phyloP scores from a whole-genome alignment of 2,329 filamentous ascomycete genomes.

The Acrodontium crateriforme region DNA sequence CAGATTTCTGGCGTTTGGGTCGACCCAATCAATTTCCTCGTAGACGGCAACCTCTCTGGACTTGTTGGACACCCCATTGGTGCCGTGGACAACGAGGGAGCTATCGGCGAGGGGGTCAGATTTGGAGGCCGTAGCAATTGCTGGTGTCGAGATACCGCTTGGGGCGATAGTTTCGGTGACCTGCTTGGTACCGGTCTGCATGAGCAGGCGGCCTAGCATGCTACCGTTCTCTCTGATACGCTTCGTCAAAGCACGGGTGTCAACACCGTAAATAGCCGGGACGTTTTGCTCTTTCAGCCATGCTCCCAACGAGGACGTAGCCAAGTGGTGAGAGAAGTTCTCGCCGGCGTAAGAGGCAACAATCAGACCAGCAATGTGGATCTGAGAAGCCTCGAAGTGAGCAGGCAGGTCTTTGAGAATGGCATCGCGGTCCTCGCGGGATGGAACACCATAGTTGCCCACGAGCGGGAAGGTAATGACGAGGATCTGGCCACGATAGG shows the following conservation, averaged over 20 bases:
- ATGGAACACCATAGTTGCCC: conserved; percentile 94
- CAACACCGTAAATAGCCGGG: conserved; percentile 87
- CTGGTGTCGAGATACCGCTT: conserved; percentile 22
- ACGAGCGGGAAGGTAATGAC: conserved; percentile 92
- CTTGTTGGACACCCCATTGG: conserved; percentile 20
- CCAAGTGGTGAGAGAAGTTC: conserved; percentile 89
- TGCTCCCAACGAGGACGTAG: conserved; percentile 73
- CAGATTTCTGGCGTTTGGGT: conserved; percentile 86
- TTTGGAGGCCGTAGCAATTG: too few relatives aligned
- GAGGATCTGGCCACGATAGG: conserved; percentile 83
- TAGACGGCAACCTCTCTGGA: conserved; percentile 37
- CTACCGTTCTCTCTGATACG: conserved; percentile 85
- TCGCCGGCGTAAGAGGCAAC: conserved; percentile 87
- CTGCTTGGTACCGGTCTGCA: conserved; percentile 43
- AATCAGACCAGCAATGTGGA: conserved; percentile 86
- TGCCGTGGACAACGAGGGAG: conserved; percentile 15
- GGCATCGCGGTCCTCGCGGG: conserved; percentile 69
- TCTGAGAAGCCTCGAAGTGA: conserved; percentile 83
- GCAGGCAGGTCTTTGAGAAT: conserved; percentile 75
- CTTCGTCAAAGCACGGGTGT: conserved; percentile 88
- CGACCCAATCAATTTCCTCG: conserved; percentile 72
- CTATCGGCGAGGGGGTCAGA: conserved; percentile 13
- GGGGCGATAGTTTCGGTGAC: conserved; percentile 17
- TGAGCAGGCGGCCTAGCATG: conserved; percentile 84
- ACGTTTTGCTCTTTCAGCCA: conserved; percentile 96